Evolutionary conservation across 345 rosid species (phyloP).

Genomic region (Punica granatum): DNA sequence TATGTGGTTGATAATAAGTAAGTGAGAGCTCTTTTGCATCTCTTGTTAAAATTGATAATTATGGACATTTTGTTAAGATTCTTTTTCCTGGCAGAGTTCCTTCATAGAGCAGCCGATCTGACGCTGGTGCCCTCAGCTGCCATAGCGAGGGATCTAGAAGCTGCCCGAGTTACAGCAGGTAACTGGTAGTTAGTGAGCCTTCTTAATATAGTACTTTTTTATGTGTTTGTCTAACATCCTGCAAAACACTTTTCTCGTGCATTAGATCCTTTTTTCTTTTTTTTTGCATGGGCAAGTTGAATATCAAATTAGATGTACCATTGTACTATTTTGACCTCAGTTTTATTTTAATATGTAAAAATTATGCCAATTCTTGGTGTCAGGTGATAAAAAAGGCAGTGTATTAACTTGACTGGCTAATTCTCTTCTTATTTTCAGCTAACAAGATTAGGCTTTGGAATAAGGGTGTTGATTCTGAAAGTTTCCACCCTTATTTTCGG

Average conservation of each 20-base stretch:
- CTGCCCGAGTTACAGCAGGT: conserved; percentile 89
- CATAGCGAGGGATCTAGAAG: conserved; percentile 74
- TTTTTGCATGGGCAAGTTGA: neutral
- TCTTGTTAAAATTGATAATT: neutral
- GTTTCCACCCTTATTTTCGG: conserved; percentile 75
- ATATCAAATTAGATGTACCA: neutral
- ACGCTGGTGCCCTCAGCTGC: conserved; percentile 96
- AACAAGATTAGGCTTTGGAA: conserved; percentile 95
- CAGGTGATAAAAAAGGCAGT: neutral
- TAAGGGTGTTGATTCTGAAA: conserved; percentile 95
- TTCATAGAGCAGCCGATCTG: conserved; percentile 97
- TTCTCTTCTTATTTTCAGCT: conserved; percentile 35
- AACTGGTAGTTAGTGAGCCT: neutral
- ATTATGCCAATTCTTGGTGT: neutral
- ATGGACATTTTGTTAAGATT: neutral
- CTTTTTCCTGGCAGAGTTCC: conserved; percentile 53
- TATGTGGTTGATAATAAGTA: conserved; percentile 96
- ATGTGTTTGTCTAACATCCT: neutral
- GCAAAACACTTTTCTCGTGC: neutral
- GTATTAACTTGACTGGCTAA: neutral
- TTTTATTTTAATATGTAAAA: too few relatives aligned
- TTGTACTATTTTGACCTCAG: neutral
- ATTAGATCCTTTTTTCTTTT: neutral
- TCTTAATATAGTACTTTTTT: neutral
- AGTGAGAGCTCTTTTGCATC: conserved; percentile 17